Evolutionary conservation across 179 eudicot species (phyloP), one percentile per base, ranked within the genome.

Genomic region (Silene vulgaris): DNA sequence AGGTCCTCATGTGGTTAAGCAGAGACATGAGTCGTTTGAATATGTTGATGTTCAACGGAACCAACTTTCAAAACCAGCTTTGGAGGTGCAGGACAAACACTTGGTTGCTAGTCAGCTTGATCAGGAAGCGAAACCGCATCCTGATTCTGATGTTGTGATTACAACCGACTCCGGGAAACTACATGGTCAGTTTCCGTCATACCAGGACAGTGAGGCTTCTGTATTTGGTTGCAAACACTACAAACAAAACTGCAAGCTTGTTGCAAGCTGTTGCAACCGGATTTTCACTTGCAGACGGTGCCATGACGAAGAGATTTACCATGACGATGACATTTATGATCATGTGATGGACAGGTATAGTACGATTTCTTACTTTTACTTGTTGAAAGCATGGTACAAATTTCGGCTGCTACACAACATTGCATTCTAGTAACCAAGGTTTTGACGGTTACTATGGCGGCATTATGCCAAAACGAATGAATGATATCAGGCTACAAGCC

Each of bases 251-350:
- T 95, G 99, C 62, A 95, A 95, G 84, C 88, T 95, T 72, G 78
- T 90, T 59, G 86, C 97, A 69, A 81, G 92, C 69, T 95, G 99
- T 78, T 95, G 99, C 82, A 85, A 89, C 84, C 82, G 71, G 82
- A 79, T 95, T 26, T 88, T 79, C 78, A 84, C 99, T 17, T 95
- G 99, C 85, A 86, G 92, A 74, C 89, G 79, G 30, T 95, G 99
- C 81, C 99, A 95, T 83, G 99, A 95, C 70, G 96, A 95, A 65
- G 96, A 95, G 69, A 85, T 74, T 48, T 95, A 97, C 82, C 97
- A 95, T 83, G 99, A 95, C 67, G 93, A 95, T 57, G 96, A 90
- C 65, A 85, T 74, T 48, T 72, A 86, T 76, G 90, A 89, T 78
- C 99, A 95, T 79, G 56, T 78, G 54, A 84, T 90, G 90, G 97